Percentiles rank a stretch among this genome's conserved stretches.
These are phyloP conservation scores for Botrytis galanthina DNA, from an alignment of 2,329 filamentous ascomycete genomes.

Conservation along the genomic window DNA sequence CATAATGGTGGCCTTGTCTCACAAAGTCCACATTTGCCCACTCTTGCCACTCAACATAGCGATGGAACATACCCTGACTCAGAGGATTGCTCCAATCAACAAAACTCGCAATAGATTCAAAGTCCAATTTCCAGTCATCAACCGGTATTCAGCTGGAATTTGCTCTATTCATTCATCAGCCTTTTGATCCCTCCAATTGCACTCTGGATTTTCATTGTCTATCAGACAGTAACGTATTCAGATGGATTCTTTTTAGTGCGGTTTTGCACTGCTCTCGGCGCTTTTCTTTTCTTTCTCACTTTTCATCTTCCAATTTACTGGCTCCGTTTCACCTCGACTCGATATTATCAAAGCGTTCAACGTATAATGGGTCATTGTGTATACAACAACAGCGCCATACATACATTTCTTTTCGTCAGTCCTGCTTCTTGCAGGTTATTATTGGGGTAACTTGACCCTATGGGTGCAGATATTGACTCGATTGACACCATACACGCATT, in stretches of 20 bases:
- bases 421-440: background rate
- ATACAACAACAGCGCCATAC: background rate
- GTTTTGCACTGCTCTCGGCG: background rate
- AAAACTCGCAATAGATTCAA: background rate
- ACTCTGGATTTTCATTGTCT: background rate
- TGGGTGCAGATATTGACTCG: background rate
- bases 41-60: background rate
- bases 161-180: background rate
- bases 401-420: background rate
- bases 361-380: background rate
- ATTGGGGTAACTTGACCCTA: background rate
- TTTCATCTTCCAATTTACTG: background rate
- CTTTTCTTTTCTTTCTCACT: background rate
- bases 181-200: background rate
- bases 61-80: background rate
- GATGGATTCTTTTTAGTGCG: background rate
- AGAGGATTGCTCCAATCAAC: background rate
- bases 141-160: background rate
- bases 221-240: background rate
- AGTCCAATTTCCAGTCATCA: background rate
- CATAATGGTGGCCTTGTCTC: background rate
- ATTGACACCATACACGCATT: background rate
- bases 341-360: background rate
- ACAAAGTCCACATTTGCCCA: background rate
- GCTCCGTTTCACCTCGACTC: background rate